Base-by-base conservation (phyloP, 192 early-diverging fungal species). In the Paraglomus brasilianum region DNA sequence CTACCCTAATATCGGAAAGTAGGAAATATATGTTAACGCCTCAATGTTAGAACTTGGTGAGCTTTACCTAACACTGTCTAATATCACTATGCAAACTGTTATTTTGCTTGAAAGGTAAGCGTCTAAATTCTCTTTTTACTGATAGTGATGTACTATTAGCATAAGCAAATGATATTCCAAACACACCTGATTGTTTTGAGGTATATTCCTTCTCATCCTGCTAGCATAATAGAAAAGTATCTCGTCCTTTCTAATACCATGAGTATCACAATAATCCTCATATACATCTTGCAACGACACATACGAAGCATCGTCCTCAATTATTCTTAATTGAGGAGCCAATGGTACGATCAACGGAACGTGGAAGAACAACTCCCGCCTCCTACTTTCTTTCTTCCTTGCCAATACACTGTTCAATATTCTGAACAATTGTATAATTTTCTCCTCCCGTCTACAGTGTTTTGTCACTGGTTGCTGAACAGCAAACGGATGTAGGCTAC, bases 391-490 rank as follows among this genome's bases (percentile, higher is more conserved):
- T 66, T 89, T 85, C 72, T 86, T 84, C 55, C 89, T 73, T 70
- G 94, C 94, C 57, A 97, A 72, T 10, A 93, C 88, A 41, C 88
- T 86, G 69, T 98, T 96, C 22, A 98, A 72, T 43, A 98, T 90
- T 59, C 95, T 86, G 78, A 95, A 97, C 43, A 99, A 81, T 72
- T 98, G 98, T 70, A 95, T 84, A 60, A 97, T 90, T 74, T 94
- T 85, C 78, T 99, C 98, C 77, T 99, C 98, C 24, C 97, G 85
- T 30, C 95, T 85, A 73, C 91, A 90, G 66, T 93, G 89, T 53
- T 93, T 82, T 14, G 90, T 83, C 11, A 94, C 88, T n/a, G 94
- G 92, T 71, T 97, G 91, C 78, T 99, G 98, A 24, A 98, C 91
- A 61, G 92, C 85, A 78, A 99, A 99, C 14, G 93, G 87, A 77